Percentiles rank a stretch among this genome's conserved stretches.
Evolutionary conservation across 345 rosid species (phyloP).

Genomic region (Diplotaxis tenuifolia): DNA sequence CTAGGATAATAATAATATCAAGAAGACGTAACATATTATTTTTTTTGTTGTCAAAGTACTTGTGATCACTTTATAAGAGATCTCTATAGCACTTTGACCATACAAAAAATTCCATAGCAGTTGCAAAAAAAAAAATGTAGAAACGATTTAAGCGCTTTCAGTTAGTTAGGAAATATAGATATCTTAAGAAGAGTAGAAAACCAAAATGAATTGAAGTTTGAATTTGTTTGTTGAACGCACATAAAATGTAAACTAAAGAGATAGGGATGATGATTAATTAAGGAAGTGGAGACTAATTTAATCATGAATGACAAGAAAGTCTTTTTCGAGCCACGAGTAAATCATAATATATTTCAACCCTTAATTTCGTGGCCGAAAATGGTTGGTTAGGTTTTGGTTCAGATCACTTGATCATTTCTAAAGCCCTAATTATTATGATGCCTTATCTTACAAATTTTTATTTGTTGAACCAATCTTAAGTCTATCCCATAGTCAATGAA

Average conservation of each 20-base stretch:
- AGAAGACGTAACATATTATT: background rate
- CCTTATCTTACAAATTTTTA: background rate
- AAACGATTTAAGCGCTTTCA: background rate
- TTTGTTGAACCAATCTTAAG: conserved; percentile 4
- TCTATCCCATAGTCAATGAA: conserved; percentile 3
- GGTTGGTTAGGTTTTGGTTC: conserved; percentile 5
- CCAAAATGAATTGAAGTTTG: conserved; percentile 23
- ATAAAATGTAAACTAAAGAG: background rate
- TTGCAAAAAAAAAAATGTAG: background rate
- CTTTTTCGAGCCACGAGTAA: conserved; percentile 27
- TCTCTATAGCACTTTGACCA: background rate
- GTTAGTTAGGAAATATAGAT: background rate
- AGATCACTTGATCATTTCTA: conserved; percentile 5
- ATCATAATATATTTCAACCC: background rate
- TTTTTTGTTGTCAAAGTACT: no score
- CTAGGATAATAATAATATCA: background rate
- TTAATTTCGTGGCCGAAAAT: conserved; percentile 17
- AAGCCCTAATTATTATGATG: conserved; percentile 10
- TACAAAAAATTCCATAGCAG: background rate
- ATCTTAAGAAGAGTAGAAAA: conserved; percentile 12
- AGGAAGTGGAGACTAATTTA: background rate
- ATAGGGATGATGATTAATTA: conserved; percentile 13
- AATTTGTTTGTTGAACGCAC: background rate
- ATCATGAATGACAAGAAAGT: conserved; percentile 4
- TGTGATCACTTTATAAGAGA: background rate